These are phyloP conservation scores for Daldinia loculata DNA, from an alignment of 495 filamentous ascomycete genomes.

Conservation along the genomic window DNA sequence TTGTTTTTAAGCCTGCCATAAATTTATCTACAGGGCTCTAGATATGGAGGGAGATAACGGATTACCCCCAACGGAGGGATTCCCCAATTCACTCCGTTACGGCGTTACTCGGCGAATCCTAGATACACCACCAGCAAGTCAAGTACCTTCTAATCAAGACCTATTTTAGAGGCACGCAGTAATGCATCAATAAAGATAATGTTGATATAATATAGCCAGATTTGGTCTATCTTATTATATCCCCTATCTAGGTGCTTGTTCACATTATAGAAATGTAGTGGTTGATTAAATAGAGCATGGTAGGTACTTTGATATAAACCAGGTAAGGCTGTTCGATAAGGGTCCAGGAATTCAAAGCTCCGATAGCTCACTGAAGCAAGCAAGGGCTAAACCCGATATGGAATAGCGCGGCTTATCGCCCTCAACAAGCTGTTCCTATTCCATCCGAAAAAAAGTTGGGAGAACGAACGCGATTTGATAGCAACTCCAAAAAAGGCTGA, in stretches of 20 bases:
- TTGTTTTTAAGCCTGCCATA: neutral
- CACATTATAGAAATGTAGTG: neutral
- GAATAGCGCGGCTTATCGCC: slow-evolving; percentile 25
- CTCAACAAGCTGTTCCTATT: slow-evolving; percentile 46
- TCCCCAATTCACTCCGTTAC: slow-evolving; percentile 34
- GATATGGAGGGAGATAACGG: slow-evolving; percentile 12
- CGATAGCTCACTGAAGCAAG: slow-evolving; percentile 1
- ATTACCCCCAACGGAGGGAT: slow-evolving; percentile 41
- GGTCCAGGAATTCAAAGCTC: slow-evolving; percentile 12
- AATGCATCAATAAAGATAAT: neutral
- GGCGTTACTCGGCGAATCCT: neutral
- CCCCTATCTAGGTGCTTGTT: neutral
- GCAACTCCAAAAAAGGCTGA: slow-evolving; percentile 41
- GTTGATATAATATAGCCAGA: neutral
- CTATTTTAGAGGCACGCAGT: neutral
- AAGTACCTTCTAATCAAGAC: neutral
- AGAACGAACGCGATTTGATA: slow-evolving; percentile 32
- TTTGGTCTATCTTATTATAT: neutral
- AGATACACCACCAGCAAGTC: neutral
- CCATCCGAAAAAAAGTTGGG: slow-evolving; percentile 45
- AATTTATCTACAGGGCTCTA: neutral
- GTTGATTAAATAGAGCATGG: neutral
- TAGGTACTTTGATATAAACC: neutral
- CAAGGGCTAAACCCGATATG: slow-evolving; percentile 18
- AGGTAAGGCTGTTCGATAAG: neutral